Percentiles rank a stretch among this genome's conserved stretches.
phyloP scores from a whole-genome alignment of 352 stramenopile genomes.

The Phytophthora pistaciae region DNA sequence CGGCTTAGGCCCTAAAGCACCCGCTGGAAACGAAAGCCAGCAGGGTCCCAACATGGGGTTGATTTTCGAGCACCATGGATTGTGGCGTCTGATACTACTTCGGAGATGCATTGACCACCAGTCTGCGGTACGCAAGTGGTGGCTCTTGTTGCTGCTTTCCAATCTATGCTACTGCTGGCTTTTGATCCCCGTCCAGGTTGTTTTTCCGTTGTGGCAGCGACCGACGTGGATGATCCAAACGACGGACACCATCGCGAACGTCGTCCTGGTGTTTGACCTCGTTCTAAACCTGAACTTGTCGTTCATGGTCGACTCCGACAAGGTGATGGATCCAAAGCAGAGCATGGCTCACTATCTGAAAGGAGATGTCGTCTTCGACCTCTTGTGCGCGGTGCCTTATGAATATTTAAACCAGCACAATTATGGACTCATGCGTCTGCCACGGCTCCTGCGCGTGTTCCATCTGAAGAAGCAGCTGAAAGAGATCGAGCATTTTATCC shows the following conservation, averaged over 20 bases:
- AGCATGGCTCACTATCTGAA: slow-evolving; percentile 47
- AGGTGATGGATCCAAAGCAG: slow-evolving; percentile 50
- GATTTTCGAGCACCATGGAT: slow-evolving; percentile 52
- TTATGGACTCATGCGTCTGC: slow-evolving; percentile 43
- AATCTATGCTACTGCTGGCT: slow-evolving; percentile 56
- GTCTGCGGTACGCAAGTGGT: slow-evolving; percentile 47
- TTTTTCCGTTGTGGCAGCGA: slow-evolving; percentile 45
- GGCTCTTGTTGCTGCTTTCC: slow-evolving; percentile 40
- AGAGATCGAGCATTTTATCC: slow-evolving; percentile 49
- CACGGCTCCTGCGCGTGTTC: slow-evolving; percentile 41
- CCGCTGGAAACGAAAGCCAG: not conserved
- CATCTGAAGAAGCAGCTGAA: slow-evolving; percentile 38
- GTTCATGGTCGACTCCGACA: slow-evolving; percentile 56
- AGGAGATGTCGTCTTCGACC: slow-evolving; percentile 45
- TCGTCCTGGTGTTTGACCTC: not conserved
- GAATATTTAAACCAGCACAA: slow-evolving; percentile 24
- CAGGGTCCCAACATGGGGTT: not conserved
- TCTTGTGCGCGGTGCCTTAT: slow-evolving; percentile 53
- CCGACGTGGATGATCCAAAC: slow-evolving; percentile 27
- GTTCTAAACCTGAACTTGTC: slow-evolving; percentile 26
- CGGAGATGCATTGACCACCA: slow-evolving; percentile 51
- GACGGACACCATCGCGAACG: not conserved
- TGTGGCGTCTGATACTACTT: not conserved
- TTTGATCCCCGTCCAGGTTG: slow-evolving; percentile 49
- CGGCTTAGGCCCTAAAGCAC: not conserved